phyloP scores from a whole-genome alignment of 1,284 basidiomycete genomes.

The Cerrena zonata region DNA sequence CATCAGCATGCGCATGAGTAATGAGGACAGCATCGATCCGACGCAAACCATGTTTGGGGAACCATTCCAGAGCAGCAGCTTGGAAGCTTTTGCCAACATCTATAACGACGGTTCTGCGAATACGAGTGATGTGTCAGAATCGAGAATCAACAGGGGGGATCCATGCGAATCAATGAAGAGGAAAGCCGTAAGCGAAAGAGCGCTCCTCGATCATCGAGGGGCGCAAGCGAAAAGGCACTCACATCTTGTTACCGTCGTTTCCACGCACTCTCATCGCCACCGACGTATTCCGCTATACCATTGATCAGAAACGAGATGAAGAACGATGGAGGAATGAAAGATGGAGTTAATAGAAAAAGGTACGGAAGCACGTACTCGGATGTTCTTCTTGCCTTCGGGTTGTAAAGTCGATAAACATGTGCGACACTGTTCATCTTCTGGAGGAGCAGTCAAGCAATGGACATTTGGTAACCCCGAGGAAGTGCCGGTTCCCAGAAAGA shows the following conservation, averaged over 20 bases:
- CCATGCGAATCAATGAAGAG: not conserved
- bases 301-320: conserved; percentile 1
- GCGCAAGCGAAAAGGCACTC: conserved; percentile 32
- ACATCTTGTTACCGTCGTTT: conserved; percentile 48
- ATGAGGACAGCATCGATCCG: conserved; percentile 74
- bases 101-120: conserved; percentile 63
- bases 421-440: conserved; percentile 44
- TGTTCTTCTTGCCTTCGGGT: conserved; percentile 67
- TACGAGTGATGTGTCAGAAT: too few species aligned
- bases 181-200: not conserved
- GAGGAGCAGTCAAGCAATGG: conserved; percentile 57
- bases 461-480: conserved; percentile 63
- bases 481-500: conserved; percentile 74
- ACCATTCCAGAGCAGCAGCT: conserved; percentile 72
- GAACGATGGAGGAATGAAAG: conserved; percentile 5
- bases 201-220: not conserved
- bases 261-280: conserved; percentile 52
- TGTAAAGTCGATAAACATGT: conserved; percentile 65
- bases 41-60: conserved; percentile 68
- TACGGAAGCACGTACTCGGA: conserved; percentile 35
- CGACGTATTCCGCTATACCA: conserved; percentile 67
- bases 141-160: not conserved
- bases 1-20: conserved; percentile 76
- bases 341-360: conserved; percentile 1
- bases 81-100: conserved; percentile 81